Conservation (phyloP, 1,284 basidiomycete species). For the Heterobasidion annosum region DNA sequence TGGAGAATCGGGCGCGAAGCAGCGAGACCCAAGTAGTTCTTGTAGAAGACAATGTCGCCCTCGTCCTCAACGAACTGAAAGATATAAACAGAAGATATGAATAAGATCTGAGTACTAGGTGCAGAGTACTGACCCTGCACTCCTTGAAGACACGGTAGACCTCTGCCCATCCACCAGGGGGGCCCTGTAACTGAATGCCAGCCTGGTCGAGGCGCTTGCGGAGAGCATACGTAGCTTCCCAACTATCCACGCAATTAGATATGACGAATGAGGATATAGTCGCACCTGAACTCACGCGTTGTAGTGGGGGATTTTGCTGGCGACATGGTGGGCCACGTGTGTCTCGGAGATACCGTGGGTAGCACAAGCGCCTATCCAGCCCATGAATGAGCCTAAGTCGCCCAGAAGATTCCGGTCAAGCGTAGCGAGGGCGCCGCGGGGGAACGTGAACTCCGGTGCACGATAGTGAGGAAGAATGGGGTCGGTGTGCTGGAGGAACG, state of each 20-base stretch:
- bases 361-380: conserved; percentile 71
- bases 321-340: conserved; percentile 86
- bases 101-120: background rate
- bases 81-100: background rate
- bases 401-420: conserved; percentile 87
- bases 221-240: conserved; percentile 89
- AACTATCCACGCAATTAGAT: conserved; percentile 30
- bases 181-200: conserved; percentile 53
- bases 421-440: conserved; percentile 90
- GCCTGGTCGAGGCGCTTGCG: conserved; percentile 67
- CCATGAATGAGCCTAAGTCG: conserved; percentile 65
- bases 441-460: conserved; percentile 85
- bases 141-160: conserved; percentile 65
- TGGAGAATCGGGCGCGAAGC: conserved; percentile 54
- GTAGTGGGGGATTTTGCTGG: conserved; percentile 92
- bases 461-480: conserved; percentile 93
- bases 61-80: conserved; percentile 82
- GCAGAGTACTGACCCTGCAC: conserved; percentile 38
- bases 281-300: conserved; percentile 42
- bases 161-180: conserved; percentile 73
- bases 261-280: background rate
- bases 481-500: conserved; percentile 97
- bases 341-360: conserved; percentile 91
- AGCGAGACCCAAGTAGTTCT: conserved; percentile 78
- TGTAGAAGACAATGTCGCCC: conserved; percentile 88